phyloP scores from a whole-genome alignment of 1,284 basidiomycete genomes.

The Thelephora terrestris region DNA sequence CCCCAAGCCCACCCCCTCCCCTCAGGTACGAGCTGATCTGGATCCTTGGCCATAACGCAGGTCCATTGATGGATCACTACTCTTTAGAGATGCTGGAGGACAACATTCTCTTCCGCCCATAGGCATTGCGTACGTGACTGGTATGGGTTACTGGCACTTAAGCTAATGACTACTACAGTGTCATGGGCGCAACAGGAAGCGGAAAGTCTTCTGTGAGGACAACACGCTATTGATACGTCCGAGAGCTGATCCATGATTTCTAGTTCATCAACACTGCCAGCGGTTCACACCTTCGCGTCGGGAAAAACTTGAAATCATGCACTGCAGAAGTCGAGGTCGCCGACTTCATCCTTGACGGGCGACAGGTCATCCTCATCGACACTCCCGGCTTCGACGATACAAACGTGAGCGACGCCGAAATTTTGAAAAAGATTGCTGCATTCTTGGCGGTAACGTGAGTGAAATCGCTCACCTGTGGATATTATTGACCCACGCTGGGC shows the following conservation, averaged over 20 bases:
- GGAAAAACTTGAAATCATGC: slow-evolving; percentile 9
- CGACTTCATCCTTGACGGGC: slow-evolving; percentile 20
- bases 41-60: too few species aligned
- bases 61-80: too few species aligned
- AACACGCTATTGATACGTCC: background rate
- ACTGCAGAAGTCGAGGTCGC: slow-evolving; percentile 16
- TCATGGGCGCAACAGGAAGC: background rate
- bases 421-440: slow-evolving; percentile 18
- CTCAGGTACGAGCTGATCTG: too few species aligned
- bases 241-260: background rate
- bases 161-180: background rate
- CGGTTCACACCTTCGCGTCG: slow-evolving; percentile 8
- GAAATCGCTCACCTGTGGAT: too few species aligned
- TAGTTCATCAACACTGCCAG: slow-evolving; percentile 12
- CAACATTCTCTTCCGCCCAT: too few species aligned
- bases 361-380: slow-evolving; percentile 21
- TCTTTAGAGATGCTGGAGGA: too few species aligned
- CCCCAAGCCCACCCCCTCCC: too few species aligned
- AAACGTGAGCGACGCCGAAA: slow-evolving; percentile 20
- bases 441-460: slow-evolving; percentile 16
- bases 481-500: background rate
- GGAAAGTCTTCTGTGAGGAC: background rate
- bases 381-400: slow-evolving; percentile 30
- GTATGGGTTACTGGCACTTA: too few species aligned
- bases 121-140: too few species aligned